Evolutionary conservation across 2,329 filamentous ascomycete genomes (phyloP), one percentile per base, ranked within the genome.

Genomic region (Aspergillus brunneoviolaceus): DNA sequence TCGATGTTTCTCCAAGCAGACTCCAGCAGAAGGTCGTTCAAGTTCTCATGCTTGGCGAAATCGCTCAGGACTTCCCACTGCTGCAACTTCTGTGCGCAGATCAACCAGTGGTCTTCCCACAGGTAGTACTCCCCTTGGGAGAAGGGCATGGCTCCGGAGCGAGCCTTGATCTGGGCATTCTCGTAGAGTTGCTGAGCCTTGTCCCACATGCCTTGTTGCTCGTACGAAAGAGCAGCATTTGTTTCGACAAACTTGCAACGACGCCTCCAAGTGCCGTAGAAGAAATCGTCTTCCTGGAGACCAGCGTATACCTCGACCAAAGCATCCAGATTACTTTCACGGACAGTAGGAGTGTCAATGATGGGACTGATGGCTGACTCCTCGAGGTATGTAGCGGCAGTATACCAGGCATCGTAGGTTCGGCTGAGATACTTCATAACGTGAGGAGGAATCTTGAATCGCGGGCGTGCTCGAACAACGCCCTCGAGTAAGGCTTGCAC

Each of bases 161-260:
- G 87, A 49, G 96, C 95, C 76, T 98, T 99, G 74, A 99, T 92
- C 76, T 99, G 96, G 0, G 96, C 95, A 58, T 89, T 89, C 76
- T 99, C 95, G 75, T 98, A 99, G 80, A 97, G 89, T 71, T 91
- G 90, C 78, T 99, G 96, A 1, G 96, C 93, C 77, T 98, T 98
- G 70, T 99, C 95, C 96, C 95, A 99, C 86, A 98, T 96, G 51
- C 95, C 95, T 69, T 96, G 96, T 74, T 99, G 96, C 78, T 99
- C 96, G 69, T 97, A 99, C 0, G 95, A 99, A 7, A 99, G 81
- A 1, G 93, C 95, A 14, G 95, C 92, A 72, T 99, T 99, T 9
- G 93, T 98, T 80, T 99, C 96, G 5, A 99, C 90, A 71, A 96
- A 99, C 66, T 96, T 92, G 74, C 93, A 96, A 50, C 95, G 88